Evolutionary conservation across 257 asterid species (phyloP), one percentile per base, ranked within the genome.

Genomic region (Nicotiana attenuata): DNA sequence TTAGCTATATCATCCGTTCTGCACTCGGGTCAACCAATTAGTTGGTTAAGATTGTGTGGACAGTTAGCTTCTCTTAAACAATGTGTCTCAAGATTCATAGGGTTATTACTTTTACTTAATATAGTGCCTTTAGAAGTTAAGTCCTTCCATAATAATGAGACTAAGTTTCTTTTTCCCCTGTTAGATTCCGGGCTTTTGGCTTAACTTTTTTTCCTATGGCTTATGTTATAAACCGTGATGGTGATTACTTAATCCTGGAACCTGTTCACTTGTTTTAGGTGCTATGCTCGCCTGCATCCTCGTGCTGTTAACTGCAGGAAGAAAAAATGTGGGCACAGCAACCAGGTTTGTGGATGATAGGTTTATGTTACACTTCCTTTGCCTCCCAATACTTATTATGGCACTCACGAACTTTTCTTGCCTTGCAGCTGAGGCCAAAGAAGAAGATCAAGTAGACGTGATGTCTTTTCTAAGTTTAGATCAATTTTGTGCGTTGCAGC

Each of bases 291-390:
- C 22, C 87, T 91, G 75, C 95, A 90, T 83, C 93, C 92, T 31
- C 92, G 95, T 56, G 95, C 93, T 77, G 93, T 91, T 1, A 91
- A 91, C 87, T 90, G 95, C 35, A 85, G 95, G 80, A 91, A 91
- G 89, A 91, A 91, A 88, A 91, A 91, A 66, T 91, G 93, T 80
- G 93, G 95, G 22, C 95, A 90, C 75, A 91, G 88, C 89, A 91
- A 91, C 81, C 93, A 89, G 91, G 94, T 87, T 38, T 2, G 29
- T 65, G 10, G 28, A 56, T 41, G 3, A 61, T 47, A 3, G 5
- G 3, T 17, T 24, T 0, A 9, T 22, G 41, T 24, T 26, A 2
- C 45, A 45, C 45, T 45, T 41, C 4, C 41, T 15, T 47, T 47
- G 41, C 79, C 16, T 47, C 20, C 41, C 29, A 7, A 47, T 50